Percentiles rank a stretch among this genome's conserved stretches.
Evolutionary conservation across 495 filamentous ascomycete genomes (phyloP).

Genomic region (Massariosphaeria phaeospora): DNA sequence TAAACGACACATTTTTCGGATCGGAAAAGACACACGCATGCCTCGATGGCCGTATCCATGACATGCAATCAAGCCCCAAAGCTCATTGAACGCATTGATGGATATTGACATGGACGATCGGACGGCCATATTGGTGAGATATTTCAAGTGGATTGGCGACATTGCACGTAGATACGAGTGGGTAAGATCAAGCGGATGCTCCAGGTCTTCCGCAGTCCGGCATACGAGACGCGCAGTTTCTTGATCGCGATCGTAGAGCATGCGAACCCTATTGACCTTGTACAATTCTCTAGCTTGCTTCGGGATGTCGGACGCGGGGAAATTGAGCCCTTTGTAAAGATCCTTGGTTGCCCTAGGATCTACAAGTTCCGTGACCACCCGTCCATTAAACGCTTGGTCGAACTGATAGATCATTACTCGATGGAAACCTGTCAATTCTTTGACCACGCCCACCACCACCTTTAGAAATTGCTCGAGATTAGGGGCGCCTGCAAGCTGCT

Average conservation of each 20-base stretch:
- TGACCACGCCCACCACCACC: conserved; percentile 68
- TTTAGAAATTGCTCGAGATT: conserved; percentile 65
- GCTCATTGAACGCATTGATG: conserved; percentile 73
- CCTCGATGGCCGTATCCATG: conserved; percentile 73
- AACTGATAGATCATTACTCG: conserved; percentile 94
- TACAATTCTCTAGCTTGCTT: conserved; percentile 79
- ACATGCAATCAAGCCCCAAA: conserved; percentile 89
- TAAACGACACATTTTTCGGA: conserved; percentile 90
- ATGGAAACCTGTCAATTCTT: conserved; percentile 89
- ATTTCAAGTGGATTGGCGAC: conserved; percentile 85
- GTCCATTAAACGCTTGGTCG: conserved; percentile 74
- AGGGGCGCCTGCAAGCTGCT: conserved; percentile 65
- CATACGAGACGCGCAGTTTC: conserved; percentile 80
- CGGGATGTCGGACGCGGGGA: conserved; percentile 88
- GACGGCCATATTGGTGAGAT: conserved; percentile 84
- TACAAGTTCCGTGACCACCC: conserved; percentile 81
- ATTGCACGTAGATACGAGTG: conserved; percentile 84
- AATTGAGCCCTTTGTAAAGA: conserved; percentile 83
- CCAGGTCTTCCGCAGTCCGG: conserved; percentile 67
- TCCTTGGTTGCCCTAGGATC: conserved; percentile 76
- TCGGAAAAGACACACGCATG: conserved; percentile 87
- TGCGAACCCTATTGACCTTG: conserved; percentile 72
- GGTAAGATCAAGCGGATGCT: conserved; percentile 76
- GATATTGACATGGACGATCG: conserved; percentile 93
- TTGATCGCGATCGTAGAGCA: conserved; percentile 71